Conservation (phyloP, 208 protist species). For the Porcisia hertigi region DNA sequence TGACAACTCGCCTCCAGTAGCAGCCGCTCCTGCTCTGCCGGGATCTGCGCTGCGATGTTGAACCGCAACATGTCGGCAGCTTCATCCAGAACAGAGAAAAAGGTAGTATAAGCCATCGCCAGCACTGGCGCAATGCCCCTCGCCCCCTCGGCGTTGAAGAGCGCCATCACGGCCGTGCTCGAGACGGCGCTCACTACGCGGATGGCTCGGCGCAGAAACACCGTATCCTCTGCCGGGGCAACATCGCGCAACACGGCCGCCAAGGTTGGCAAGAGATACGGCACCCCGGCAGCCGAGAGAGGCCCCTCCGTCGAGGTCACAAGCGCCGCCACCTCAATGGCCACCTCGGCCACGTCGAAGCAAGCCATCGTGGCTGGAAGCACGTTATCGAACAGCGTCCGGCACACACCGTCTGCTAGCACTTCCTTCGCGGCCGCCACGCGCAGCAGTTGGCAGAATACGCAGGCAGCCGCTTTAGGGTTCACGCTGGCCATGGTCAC, state of each 20-base stretch:
- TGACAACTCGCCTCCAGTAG: conserved; percentile 62
- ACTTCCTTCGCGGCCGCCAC: conserved; percentile 40
- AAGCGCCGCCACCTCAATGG: conserved; percentile 26
- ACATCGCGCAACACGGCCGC: conserved; percentile 59
- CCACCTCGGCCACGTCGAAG: conserved; percentile 24
- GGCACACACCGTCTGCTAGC: conserved; percentile 28
- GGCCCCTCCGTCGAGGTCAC: conserved; percentile 9
- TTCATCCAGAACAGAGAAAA: conserved; percentile 74
- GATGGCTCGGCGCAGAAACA: conserved; percentile 46
- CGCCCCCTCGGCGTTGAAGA: conserved; percentile 43
- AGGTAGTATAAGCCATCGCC: conserved; percentile 50
- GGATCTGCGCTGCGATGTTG: conserved; percentile 68
- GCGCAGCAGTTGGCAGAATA: conserved; percentile 51
- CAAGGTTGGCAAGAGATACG: conserved; percentile 60
- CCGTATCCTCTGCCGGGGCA: conserved; percentile 23
- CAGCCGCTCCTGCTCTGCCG: conserved; percentile 33
- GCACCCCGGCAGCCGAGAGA: conserved; percentile 9
- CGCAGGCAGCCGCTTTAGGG: conserved; percentile 24
- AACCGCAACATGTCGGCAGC: conserved; percentile 59
- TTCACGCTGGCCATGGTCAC: conserved; percentile 27
- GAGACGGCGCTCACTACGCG: conserved; percentile 58
- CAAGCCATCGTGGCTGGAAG: conserved; percentile 38
- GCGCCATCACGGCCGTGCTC: conserved; percentile 36
- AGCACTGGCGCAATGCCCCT: conserved; percentile 36
- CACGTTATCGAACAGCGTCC: conserved; percentile 40